These are phyloP conservation scores for Earliella scabrosa DNA, from an alignment of 1,284 basidiomycete genomes.

Conservation along the genomic window DNA sequence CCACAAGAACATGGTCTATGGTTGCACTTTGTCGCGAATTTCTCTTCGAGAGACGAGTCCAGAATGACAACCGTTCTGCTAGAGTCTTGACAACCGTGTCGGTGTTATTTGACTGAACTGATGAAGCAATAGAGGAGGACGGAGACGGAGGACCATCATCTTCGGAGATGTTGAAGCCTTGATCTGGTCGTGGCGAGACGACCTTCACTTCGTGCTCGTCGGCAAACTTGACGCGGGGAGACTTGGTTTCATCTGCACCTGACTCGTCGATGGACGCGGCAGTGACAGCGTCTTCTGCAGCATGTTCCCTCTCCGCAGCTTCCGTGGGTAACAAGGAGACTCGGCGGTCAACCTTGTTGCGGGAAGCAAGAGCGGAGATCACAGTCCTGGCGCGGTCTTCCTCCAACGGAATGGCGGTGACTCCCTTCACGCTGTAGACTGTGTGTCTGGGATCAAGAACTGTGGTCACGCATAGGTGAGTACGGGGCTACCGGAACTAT, in stretches of 20 bases:
- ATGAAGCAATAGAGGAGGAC: conserved; percentile 50
- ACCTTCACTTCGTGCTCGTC: conserved; percentile 46
- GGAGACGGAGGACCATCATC: conserved; percentile 34
- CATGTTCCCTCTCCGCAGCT: conserved; percentile 5
- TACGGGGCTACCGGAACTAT: not conserved
- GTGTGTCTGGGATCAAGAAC: conserved; percentile 64
- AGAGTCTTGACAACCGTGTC: conserved; percentile 64
- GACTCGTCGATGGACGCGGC: conserved; percentile 12
- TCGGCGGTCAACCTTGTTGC: conserved; percentile 47
- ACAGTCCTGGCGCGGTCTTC: conserved; percentile 60
- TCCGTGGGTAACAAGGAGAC: conserved; percentile 45
- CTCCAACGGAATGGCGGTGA: conserved; percentile 67
- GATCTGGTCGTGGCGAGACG: conserved; percentile 38
- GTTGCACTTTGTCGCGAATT: conserved; percentile 22
- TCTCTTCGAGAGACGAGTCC: conserved; percentile 59
- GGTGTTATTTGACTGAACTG: conserved; percentile 49
- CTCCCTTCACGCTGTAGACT: conserved; percentile 68
- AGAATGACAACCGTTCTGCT: conserved; percentile 71
- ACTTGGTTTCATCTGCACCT: conserved; percentile 6
- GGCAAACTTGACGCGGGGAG: conserved; percentile 54
- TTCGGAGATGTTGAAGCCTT: conserved; percentile 27
- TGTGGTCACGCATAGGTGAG: conserved; percentile 30
- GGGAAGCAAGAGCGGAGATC: conserved; percentile 53
- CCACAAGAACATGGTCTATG: conserved; percentile 19
- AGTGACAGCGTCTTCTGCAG: conserved; percentile 16